Conservation (phyloP, 2,329 filamentous ascomycete species). For the Hypoxylon sp. region DNA sequence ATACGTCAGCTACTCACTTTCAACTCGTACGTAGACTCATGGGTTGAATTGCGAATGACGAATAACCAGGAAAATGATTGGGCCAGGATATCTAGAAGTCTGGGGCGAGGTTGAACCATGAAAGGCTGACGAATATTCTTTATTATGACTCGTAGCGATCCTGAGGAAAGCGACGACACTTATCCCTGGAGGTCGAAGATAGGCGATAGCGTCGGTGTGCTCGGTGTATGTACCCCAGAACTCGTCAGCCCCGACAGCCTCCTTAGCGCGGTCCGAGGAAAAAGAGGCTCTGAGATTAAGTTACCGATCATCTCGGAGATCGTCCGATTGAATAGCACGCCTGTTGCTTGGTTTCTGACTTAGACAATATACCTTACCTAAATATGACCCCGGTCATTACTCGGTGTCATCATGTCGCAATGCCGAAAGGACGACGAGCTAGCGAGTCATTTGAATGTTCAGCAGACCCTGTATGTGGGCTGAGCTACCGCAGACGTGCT, state of each 20-base stretch:
- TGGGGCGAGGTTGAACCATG: conserved; percentile 7
- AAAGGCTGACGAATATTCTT: conserved; percentile 17
- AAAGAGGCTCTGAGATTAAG: conserved; percentile 33
- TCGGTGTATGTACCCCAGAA: conserved; percentile 15
- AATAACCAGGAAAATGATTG: conserved; percentile 30
- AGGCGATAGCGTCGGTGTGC: conserved; percentile 12
- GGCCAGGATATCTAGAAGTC: conserved; percentile 13
- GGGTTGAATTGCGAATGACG: conserved; percentile 28
- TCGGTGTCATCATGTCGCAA: background rate
- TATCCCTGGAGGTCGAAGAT: background rate
- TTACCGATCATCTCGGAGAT: conserved; percentile 14
- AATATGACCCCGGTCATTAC: background rate
- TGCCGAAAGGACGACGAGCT: background rate
- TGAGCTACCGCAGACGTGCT: background rate
- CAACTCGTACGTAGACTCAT: conserved; percentile 18
- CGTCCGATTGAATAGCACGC: background rate
- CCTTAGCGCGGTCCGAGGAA: background rate
- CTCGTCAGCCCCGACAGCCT: conserved; percentile 28
- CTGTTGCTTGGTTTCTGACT: background rate
- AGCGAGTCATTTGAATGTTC: conserved; percentile 1
- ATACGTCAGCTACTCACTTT: conserved; percentile 31
- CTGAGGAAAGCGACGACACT: conserved; percentile 27
- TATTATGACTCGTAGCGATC: background rate
- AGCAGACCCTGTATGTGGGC: background rate
- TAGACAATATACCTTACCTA: background rate